Conservation (phyloP, 1,284 basidiomycete species). For the Pseudozyma tsukubaensis region DNA sequence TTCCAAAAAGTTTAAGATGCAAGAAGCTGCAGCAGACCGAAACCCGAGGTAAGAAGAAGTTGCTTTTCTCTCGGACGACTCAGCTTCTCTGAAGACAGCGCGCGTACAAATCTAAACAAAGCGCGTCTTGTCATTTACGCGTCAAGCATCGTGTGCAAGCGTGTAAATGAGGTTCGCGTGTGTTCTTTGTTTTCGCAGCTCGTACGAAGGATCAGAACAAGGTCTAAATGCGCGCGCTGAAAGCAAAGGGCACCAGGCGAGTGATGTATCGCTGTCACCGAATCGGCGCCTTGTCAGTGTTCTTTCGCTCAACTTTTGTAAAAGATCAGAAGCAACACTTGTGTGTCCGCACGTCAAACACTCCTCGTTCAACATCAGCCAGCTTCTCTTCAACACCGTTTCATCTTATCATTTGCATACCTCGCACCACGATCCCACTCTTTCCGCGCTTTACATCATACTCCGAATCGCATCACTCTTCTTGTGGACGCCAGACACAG, state of each 20-base stretch:
- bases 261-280: not conserved
- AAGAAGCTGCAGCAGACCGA: constrained; percentile 4
- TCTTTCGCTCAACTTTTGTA: not conserved
- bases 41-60: not conserved
- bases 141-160: constrained; percentile 12
- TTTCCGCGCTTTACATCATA: not conserved
- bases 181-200: not conserved
- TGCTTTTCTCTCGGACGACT: constrained; percentile 3
- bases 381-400: not conserved
- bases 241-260: not conserved
- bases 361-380: not conserved
- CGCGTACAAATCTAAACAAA: not conserved
- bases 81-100: not conserved
- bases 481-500: too few relatives aligned
- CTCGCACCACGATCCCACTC: not conserved
- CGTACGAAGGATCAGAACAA: not conserved
- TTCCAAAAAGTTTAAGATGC: not conserved
- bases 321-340: not conserved
- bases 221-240: not conserved
- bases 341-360: not conserved
- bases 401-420: not conserved
- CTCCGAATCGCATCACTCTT: too few relatives aligned
- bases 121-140: constrained; percentile 40
- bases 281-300: not conserved
- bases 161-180: constrained; percentile 49